Conservation (phyloP, 768 basidiomycete species). For the Lentinus brumalis region DNA sequence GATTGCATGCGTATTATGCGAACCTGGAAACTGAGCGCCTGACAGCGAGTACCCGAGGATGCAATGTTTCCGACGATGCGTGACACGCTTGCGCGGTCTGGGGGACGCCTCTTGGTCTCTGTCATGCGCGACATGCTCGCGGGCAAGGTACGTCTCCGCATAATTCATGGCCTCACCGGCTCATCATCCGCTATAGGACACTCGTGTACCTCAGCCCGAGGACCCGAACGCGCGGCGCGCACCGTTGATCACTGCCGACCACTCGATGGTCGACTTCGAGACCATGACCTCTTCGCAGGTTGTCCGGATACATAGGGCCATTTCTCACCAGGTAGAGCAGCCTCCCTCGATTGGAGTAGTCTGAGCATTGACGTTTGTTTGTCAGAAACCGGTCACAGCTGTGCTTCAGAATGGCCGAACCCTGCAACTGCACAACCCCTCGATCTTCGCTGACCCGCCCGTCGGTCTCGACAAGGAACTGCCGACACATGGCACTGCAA, state of each 20-base stretch:
- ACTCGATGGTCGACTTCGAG: conserved; percentile 58
- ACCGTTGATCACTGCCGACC: conserved; percentile 54
- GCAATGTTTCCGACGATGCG: conserved; percentile 59
- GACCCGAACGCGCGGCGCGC: conserved; percentile 49
- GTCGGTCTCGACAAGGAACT: conserved; percentile 13
- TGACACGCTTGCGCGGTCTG: conserved; percentile 57
- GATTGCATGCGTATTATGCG: not conserved
- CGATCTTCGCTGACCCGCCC: conserved; percentile 4
- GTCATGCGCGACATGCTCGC: conserved; percentile 64
- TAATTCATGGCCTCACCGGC: not conserved
- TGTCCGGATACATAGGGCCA: conserved; percentile 57
- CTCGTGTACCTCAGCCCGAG: conserved; percentile 47
- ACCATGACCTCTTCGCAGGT: conserved; percentile 59
- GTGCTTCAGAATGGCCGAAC: conserved; percentile 26
- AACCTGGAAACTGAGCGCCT: not conserved
- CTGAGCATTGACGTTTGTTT: not conserved
- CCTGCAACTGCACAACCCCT: conserved; percentile 32
- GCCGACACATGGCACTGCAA: too few relatives aligned
- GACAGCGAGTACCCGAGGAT: conserved; percentile 53
- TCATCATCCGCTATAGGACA: conserved; percentile 35
- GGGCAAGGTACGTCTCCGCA: conserved; percentile 33
- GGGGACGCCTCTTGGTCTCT: conserved; percentile 71
- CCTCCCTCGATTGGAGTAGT: too few relatives aligned
- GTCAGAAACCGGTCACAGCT: conserved; percentile 32
- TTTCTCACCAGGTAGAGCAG: conserved; percentile 77